These are phyloP conservation scores for Pezicula neosporulosa DNA, from an alignment of 2,329 filamentous ascomycete genomes.

Conservation along the genomic window DNA sequence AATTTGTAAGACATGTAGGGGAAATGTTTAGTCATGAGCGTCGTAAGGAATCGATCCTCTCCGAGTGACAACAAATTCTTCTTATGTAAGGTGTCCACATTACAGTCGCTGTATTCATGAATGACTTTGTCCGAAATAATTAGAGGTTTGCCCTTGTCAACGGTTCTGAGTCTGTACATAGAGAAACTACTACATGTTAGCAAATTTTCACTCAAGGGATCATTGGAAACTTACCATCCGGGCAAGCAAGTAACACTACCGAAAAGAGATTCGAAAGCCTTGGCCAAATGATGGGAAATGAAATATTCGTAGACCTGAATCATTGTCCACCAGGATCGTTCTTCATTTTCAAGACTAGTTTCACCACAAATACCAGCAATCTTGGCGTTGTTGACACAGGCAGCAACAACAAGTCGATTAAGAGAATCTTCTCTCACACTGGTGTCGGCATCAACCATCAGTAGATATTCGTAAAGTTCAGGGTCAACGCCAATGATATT, in stretches of 20 bases:
- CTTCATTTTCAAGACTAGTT: slow-evolving; percentile 93
- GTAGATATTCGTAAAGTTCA: slow-evolving; percentile 92
- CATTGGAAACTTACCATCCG: slow-evolving; percentile 73
- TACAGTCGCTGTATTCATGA: slow-evolving; percentile 80
- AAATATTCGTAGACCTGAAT: slow-evolving; percentile 99
- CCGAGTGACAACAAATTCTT: slow-evolving; percentile 90
- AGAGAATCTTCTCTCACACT: slow-evolving; percentile 88
- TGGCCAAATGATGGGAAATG: slow-evolving; percentile 94
- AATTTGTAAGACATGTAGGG: slow-evolving; percentile 96
- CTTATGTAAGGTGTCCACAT: slow-evolving; percentile 91
- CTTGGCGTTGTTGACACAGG: slow-evolving; percentile 89
- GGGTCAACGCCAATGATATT: slow-evolving; percentile 98
- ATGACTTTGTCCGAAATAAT: slow-evolving; percentile 91
- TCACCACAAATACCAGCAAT: slow-evolving; percentile 98
- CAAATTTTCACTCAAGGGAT: slow-evolving; percentile 1
- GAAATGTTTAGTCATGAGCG: slow-evolving; percentile 97
- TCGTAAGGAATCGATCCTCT: slow-evolving; percentile 96
- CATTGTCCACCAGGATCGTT: slow-evolving; percentile 98
- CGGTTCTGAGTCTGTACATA: slow-evolving; percentile 95
- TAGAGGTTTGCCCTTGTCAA: slow-evolving; percentile 88
- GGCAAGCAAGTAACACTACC: slow-evolving; percentile 98
- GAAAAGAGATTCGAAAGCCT: slow-evolving; percentile 97
- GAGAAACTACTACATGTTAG: slow-evolving; percentile 71
- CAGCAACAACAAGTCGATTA: slow-evolving; percentile 88
- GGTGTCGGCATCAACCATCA: slow-evolving; percentile 98